Percentiles rank a stretch among this genome's conserved stretches.
phyloP scores from a whole-genome alignment of 176 grass and related monocot species.

The Eragrostis nindensis region DNA sequence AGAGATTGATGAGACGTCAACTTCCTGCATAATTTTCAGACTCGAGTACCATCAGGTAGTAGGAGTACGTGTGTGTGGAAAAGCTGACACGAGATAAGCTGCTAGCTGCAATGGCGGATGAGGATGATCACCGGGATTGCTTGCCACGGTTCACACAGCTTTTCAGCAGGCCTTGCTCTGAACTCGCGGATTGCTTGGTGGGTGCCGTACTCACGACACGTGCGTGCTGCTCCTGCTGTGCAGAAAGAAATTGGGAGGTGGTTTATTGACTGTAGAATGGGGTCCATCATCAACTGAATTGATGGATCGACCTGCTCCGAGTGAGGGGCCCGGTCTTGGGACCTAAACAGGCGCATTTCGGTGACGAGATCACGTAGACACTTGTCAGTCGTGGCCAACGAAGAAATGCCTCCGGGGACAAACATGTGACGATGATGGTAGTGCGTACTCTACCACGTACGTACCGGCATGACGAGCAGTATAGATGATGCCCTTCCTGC shows the following conservation, averaged over 20 bases:
- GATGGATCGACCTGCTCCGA: not conserved
- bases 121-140: too few relatives aligned
- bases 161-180: too few relatives aligned
- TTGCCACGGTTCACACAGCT: too few relatives aligned
- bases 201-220: too few relatives aligned
- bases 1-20: not conserved
- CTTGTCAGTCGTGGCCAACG: not conserved
- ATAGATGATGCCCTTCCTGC: too few relatives aligned
- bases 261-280: conserved; percentile 55
- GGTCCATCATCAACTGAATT: not conserved
- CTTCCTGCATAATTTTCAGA: conserved; percentile 7
- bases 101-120: too few relatives aligned
- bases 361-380: not conserved
- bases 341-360: not conserved
- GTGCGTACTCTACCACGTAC: not conserved
- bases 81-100: too few relatives aligned
- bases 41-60: not conserved
- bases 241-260: conserved; percentile 40
- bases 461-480: not conserved
- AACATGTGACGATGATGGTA: conserved; percentile 9
- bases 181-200: too few relatives aligned
- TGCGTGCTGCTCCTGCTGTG: not conserved
- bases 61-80: not conserved
- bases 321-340: not conserved
- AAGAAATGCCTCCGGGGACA: conserved; percentile 8